Percentiles rank a stretch among this genome's conserved stretches.
Conservation (phyloP, 768 basidiomycete species). For the Lactifluus volemus region DNA sequence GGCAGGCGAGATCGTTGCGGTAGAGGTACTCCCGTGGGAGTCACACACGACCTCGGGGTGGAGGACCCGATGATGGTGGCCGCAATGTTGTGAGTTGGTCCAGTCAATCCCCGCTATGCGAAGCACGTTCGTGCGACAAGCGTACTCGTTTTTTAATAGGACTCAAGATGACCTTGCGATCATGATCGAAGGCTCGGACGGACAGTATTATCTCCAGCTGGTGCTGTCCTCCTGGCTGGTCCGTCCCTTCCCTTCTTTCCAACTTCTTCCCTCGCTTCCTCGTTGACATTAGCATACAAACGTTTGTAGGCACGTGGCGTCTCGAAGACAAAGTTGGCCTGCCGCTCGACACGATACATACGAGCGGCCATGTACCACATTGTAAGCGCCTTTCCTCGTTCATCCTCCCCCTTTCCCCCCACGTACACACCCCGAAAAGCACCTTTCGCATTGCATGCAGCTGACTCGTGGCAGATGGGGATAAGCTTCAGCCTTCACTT, state of each 20-base stretch:
- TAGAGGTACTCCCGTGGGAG: slow-evolving; percentile 41
- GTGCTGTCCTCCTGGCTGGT: slow-evolving; percentile 60
- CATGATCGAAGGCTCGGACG: slow-evolving; percentile 48
- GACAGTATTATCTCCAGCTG: slow-evolving; percentile 70
- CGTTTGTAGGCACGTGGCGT: slow-evolving; percentile 57
- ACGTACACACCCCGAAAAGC: not conserved
- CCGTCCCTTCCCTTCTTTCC: slow-evolving; percentile 15
- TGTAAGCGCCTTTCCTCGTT: slow-evolving; percentile 32
- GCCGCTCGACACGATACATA: slow-evolving; percentile 64
- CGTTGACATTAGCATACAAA: not conserved
- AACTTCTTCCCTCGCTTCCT: not conserved
- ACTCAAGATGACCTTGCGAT: slow-evolving; percentile 21
- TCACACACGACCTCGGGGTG: slow-evolving; percentile 41
- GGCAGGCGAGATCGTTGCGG: slow-evolving; percentile 39
- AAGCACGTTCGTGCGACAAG: slow-evolving; percentile 22
- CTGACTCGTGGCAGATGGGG: slow-evolving; percentile 35
- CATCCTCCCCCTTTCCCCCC: not conserved
- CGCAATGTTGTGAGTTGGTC: slow-evolving; percentile 45
- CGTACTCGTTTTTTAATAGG: not conserved
- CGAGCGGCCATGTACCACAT: slow-evolving; percentile 60
- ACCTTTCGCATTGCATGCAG: not conserved
- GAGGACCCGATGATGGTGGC: slow-evolving; percentile 54
- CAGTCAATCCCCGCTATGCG: not conserved
- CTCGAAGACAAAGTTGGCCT: slow-evolving; percentile 69
- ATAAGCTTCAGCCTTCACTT: slow-evolving; percentile 55